Conservation (phyloP, 148 eudicot genomes). For the Vaccinium macrocarpon region DNA sequence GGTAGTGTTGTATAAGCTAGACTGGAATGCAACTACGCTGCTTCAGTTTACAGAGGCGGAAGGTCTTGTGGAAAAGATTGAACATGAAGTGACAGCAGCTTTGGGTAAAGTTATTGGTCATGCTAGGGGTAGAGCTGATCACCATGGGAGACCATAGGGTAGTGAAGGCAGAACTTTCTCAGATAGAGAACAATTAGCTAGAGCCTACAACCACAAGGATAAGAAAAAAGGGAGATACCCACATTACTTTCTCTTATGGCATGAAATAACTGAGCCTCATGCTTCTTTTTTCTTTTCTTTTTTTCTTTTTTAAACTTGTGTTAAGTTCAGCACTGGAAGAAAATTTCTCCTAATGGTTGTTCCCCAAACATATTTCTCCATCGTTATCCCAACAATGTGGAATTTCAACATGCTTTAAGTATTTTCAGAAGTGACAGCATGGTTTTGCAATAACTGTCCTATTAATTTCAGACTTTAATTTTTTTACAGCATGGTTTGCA, state of each 20-base stretch:
- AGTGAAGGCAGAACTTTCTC: not conserved
- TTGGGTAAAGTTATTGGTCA: not conserved
- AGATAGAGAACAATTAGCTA: not conserved
- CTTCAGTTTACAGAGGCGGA: constrained; percentile 22
- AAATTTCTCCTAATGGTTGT: not conserved
- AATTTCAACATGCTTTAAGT: not conserved
- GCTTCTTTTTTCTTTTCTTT: not conserved
- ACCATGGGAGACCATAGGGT: constrained; percentile 15
- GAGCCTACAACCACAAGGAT: not conserved
- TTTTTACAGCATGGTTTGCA: not conserved
- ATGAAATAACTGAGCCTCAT: not conserved
- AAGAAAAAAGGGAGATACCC: too few species aligned
- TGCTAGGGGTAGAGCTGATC: not conserved
- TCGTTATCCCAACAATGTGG: not conserved
- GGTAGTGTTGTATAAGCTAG: constrained; percentile 45
- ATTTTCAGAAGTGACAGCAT: not conserved
- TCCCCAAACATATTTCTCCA: not conserved
- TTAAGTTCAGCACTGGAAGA: not conserved
- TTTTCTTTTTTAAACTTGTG: not conserved
- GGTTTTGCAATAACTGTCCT: not conserved
- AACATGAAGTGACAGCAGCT: constrained; percentile 5
- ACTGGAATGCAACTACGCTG: constrained; percentile 50
- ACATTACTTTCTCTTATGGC: not conserved
- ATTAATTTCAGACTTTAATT: not conserved
- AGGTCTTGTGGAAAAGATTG: constrained; percentile 12